A percentile compares a stretch with the other conserved stretches of the same genome.
phyloP scores from a whole-genome alignment of 2,329 filamentous ascomycete genomes.

The Passalora sequoiae region DNA sequence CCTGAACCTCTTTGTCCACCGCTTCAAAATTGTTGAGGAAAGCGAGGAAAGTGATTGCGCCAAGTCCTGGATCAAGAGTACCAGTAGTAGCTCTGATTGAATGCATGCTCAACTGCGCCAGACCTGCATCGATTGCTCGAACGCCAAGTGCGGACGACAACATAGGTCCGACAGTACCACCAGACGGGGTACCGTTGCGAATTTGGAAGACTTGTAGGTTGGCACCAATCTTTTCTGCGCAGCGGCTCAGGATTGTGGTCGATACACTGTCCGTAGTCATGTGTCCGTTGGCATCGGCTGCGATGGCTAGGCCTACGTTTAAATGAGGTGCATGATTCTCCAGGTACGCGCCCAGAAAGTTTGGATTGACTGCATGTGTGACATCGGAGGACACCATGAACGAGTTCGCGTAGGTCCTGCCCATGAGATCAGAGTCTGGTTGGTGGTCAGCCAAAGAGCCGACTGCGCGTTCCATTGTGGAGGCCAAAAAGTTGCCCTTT shows the following conservation, averaged over 20 bases:
- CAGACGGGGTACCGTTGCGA: constrained; percentile 80
- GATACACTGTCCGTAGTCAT: constrained; percentile 93
- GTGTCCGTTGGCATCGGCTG: constrained; percentile 81
- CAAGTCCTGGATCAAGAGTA: constrained; percentile 76
- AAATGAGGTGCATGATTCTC: constrained; percentile 79
- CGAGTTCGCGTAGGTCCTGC: constrained; percentile 81
- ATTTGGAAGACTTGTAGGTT: constrained; percentile 89
- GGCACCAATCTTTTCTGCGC: constrained; percentile 68
- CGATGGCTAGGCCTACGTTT: constrained; percentile 79
- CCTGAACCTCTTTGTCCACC: constrained; percentile 71
- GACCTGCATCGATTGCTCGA: constrained; percentile 76
- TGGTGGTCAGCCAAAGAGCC: constrained; percentile 55
- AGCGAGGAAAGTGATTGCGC: constrained; percentile 80
- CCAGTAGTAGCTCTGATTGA: constrained; percentile 85
- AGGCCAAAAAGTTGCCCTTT: constrained; percentile 78
- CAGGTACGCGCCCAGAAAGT: constrained; percentile 80
- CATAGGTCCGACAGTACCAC: constrained; percentile 93
- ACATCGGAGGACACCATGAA: constrained; percentile 93
- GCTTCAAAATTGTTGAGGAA: constrained; percentile 83
- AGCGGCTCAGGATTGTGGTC: constrained; percentile 69
- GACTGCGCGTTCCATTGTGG: constrained; percentile 72
- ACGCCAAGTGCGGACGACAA: constrained; percentile 76
- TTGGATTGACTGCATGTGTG: constrained; percentile 89
- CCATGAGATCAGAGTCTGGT: constrained; percentile 54
- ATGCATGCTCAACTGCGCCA: constrained; percentile 93